Base-by-base conservation (phyloP, 2,329 filamentous ascomycete genomes). In the Pestalotiopsis sp. region DNA sequence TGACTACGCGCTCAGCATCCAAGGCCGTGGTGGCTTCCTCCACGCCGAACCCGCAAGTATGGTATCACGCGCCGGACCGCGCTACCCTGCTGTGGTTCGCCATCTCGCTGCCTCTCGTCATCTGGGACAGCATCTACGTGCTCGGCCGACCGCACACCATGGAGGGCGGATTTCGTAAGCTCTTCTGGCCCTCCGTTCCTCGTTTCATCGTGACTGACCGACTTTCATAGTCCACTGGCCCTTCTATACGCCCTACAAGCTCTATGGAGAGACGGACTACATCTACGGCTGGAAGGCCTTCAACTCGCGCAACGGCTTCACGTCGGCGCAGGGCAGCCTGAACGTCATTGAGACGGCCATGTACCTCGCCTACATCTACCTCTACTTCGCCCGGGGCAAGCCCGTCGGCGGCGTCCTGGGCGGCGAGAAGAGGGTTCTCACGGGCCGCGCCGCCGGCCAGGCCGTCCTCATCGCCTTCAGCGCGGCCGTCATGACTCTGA, bases 51-150 rank as follows among this genome's bases (percentile, higher is more conserved):
- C 27, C 58, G 0, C 68, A 62, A 5, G 17, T 60, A 60, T 87
- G 81, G 82, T 71, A 77, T 38, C 86, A 89, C 79, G 74, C 79
- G 4, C 87, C 87, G 4, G 79, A 83, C 7, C 69, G 74, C 1
- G 67, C 77, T 1, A 86, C 83, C 25, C 85, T 93, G 58, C 72
- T 90, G 71, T 97, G 94, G 94, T 85, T 97, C 31, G 80, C 86
- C 69, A 71, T 95, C 70, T 94, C 92, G 23, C 81, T 96, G 17
- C 93, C 93, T 1, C 86, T 97, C 69, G 93, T 97, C 63, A 76
- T 88, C 64, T 97, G 94, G 94, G 94, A 97, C 81, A 88, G 88
- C 38, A 83, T 84, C 68, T 97, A 97, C 82, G 89, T 97, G 52
- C 84, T 97, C 61, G 83, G 93, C 66, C 92, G 94, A 23, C 94